Evolutionary conservation across 2,329 filamentous ascomycete species (phyloP), one percentile per base, ranked within the genome.

Genomic region (Phyllosticta ampelicida): DNA sequence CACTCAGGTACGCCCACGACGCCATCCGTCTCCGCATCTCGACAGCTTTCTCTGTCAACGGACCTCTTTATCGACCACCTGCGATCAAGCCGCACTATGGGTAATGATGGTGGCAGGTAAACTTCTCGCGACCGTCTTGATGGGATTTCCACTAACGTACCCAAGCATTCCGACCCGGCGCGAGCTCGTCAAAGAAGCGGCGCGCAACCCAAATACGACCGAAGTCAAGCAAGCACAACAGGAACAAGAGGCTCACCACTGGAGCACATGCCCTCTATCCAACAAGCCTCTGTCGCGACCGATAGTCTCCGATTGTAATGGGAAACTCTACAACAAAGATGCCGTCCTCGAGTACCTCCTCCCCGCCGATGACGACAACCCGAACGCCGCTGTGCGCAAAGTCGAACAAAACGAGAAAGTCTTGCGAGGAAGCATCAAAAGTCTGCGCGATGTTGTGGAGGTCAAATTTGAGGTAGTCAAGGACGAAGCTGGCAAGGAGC

Each of bases 301-400:
- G 4, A 82, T 91, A 16, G 91, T 96, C 0, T 94, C 90, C 0
- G 94, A 99, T 72, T 86, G 81, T 62, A 80, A 82, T 4, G 95
- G 95, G 1, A 85, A 85, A 19, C 79, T 99, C 0, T 99, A 96
- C 79, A 97, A 96, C 70, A 97, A 97, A 74, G 91, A 97, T 69
- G 85, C 90, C 0, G 80, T 97, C 19, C 78, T 99, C 58, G 82
- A 86, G 66, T 84, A 80, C 61, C 75, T 89, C 1, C 75, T 89
- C 1, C 77, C 77, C 0, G 74, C 75, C 51, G 78, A 79, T 36
- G 76, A 81, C 44, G 74, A 74, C 21, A 82, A 75, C 18, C 75
- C 77, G 51, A 77, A 75, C 62, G 80, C 51, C 10, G 52, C 26
- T 2, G 10, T 19, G 18, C 56, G 80, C 59, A 75, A 76, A 51